These are phyloP conservation scores for Tricholoma hemisulphureum DNA, from an alignment of 768 basidiomycete species.

Conservation along the genomic window DNA sequence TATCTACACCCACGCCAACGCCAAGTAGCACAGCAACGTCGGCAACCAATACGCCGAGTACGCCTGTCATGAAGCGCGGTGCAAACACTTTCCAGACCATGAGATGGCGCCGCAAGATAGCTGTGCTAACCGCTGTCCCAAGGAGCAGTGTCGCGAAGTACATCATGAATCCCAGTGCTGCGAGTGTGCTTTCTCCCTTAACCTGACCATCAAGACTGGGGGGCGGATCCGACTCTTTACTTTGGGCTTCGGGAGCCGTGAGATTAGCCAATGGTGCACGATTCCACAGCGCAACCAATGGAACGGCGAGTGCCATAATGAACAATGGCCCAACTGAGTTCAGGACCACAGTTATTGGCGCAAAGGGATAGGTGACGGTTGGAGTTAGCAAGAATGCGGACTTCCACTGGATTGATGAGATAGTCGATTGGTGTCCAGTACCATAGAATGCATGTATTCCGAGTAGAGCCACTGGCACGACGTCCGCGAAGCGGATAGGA, in stretches of 20 bases:
- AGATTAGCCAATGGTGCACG: conserved; percentile 52
- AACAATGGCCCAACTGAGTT: conserved; percentile 79
- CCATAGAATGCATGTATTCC: conserved; percentile 76
- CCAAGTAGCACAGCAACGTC: conserved; percentile 70
- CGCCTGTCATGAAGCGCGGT: conserved; percentile 86
- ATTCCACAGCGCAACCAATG: conserved; percentile 83
- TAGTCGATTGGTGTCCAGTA: conserved; percentile 89
- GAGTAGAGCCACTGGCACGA: conserved; percentile 72
- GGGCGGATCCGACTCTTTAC: conserved; percentile 3
- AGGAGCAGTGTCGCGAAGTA: conserved; percentile 68
- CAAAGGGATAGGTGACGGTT: conserved; percentile 66
- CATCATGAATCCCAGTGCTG: conserved; percentile 61
- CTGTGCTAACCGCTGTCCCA: conserved; percentile 69
- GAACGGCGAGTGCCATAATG: conserved; percentile 61
- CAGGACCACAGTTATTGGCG: conserved; percentile 67
- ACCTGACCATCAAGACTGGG: conserved; percentile 29
- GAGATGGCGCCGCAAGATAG: conserved; percentile 76
- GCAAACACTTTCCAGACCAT: conserved; percentile 99
- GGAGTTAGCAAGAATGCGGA: conserved; percentile 80
- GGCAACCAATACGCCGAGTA: conserved; percentile 59
- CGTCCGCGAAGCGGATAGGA: conserved; percentile 59
- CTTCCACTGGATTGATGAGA: conserved; percentile 95
- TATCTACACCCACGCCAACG: conserved; percentile 53
- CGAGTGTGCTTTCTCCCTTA: conserved; percentile 45
- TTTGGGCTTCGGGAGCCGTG: conserved; percentile 2